Conservation (phyloP, 1,139 yeast species). For the Saccharomyces hybrid region DNA sequence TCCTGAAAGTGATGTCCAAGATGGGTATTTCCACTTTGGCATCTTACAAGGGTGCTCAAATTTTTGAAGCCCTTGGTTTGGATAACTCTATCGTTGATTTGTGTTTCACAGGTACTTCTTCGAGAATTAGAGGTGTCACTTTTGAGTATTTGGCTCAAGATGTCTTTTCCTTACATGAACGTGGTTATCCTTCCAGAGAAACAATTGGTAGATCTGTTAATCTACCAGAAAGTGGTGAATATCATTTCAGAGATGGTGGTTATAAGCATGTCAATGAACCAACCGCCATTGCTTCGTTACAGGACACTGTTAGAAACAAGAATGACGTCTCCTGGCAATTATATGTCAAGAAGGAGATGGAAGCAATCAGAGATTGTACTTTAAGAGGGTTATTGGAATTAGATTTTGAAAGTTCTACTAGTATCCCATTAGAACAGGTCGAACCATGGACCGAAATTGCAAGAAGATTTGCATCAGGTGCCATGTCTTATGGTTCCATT, state of each 20-base stretch:
- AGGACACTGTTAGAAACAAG: constrained; percentile 94
- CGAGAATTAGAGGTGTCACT: constrained; percentile 91
- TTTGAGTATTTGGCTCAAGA: constrained; percentile 95
- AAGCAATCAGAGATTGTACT: constrained; percentile 87
- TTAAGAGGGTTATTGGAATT: constrained; percentile 89
- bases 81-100: constrained; percentile 92
- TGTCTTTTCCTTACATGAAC: constrained; percentile 86
- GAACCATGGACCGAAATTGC: constrained; percentile 99
- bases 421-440: constrained; percentile 93
- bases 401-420: constrained; percentile 59
- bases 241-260: constrained; percentile 98
- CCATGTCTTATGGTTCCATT: constrained; percentile 97
- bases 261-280: constrained; percentile 93
- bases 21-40: constrained; percentile 98
- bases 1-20: constrained; percentile 94
- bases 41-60: constrained; percentile 96
- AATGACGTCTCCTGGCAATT: constrained; percentile 88
- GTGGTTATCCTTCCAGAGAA: constrained; percentile 77
- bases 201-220: constrained; percentile 60
- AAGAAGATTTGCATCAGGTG: constrained; percentile 95
- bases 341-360: constrained; percentile 82
- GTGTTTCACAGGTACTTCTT: constrained; percentile 95
- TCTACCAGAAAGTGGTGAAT: constrained; percentile 92
- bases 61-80: constrained; percentile 92
- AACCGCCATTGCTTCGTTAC: constrained; percentile 86